Base-by-base conservation (phyloP, 1,139 yeast genomes). In the Candida gigantensis region DNA sequence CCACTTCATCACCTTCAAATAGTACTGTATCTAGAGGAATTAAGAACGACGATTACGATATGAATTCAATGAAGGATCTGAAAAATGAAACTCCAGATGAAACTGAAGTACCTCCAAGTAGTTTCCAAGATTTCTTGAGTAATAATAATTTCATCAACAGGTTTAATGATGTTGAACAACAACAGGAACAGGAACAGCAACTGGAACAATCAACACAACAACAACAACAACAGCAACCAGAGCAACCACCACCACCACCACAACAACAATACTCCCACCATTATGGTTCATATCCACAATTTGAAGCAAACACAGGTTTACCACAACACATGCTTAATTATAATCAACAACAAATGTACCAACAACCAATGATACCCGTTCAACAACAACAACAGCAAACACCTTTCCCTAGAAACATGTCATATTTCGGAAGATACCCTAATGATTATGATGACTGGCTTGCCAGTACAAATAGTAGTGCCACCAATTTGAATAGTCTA, bases 131-230 rank as follows among this genome's bases (percentile, higher is more conserved):
- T 18, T 56, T 56, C 28, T 42, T 56, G 9, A 50, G 45, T 24
- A 56, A 50, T 28, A 56, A 56, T 36, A 54, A 55, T 24, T 54
- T 56, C 28, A 55, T 56, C 18, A 48, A 50, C 32, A 32, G 48
- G 34, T 31, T 39, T 6, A 23, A 25, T n/a, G 34, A 24, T 13
- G 18, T 31, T 13, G 34, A 31, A 6, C 34, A 28, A 18, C 33
- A 32, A 24, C 11, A 17, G 6, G 18, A 13, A 4, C 16, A 31
- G 28, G n/a, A 30, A 33, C 15, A 20, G 28, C 16, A 15, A n/a
- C n/a, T n/a, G n/a, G n/a, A n/a, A n/a, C n/a, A n/a, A n/a, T n/a
- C n/a, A n/a, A n/a, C 27, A 23, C 27, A 15, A 8, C 34, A 30
- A 27, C 34, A 34, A 26, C 35, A 19, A 24, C 35, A 37, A 30